Evolutionary conservation across 2,329 filamentous ascomycete species (phyloP).

Genomic region (Pyricularia sp.): DNA sequence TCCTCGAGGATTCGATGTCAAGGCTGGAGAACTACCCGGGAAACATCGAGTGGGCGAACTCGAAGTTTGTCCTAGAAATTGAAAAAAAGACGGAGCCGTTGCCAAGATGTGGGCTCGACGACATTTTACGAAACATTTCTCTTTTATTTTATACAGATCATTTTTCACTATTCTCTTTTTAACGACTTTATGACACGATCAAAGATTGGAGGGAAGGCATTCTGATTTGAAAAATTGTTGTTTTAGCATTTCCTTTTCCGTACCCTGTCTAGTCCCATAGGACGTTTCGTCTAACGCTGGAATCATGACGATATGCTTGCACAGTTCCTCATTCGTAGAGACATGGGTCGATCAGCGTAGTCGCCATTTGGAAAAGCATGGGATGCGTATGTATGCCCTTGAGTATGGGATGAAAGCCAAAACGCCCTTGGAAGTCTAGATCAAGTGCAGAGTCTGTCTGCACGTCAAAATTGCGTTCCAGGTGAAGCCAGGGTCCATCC

Average conservation of each 20-base stretch:
- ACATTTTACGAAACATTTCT: background rate
- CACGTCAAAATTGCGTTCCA: background rate
- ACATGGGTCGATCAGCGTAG: no score
- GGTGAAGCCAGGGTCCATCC: background rate
- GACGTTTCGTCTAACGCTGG: background rate
- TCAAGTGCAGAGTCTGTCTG: background rate
- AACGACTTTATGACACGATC: constrained; percentile 1
- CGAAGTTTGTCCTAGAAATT: background rate
- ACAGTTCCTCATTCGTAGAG: background rate
- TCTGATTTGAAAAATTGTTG: background rate
- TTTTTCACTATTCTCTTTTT: background rate
- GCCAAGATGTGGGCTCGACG: background rate
- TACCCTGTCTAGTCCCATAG: background rate
- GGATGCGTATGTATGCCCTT: no score
- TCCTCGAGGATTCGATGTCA: background rate
- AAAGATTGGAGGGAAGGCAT: background rate
- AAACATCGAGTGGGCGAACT: background rate
- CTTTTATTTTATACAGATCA: background rate
- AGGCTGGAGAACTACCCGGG: background rate
- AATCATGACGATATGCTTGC: background rate
- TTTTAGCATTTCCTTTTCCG: background rate
- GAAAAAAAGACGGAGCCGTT: background rate
- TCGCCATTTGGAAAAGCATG: no score
- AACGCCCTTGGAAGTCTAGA: background rate
- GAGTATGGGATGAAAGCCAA: background rate